Conservation (phyloP, 495 filamentous ascomycete species). For the Xylaria scruposa region DNA sequence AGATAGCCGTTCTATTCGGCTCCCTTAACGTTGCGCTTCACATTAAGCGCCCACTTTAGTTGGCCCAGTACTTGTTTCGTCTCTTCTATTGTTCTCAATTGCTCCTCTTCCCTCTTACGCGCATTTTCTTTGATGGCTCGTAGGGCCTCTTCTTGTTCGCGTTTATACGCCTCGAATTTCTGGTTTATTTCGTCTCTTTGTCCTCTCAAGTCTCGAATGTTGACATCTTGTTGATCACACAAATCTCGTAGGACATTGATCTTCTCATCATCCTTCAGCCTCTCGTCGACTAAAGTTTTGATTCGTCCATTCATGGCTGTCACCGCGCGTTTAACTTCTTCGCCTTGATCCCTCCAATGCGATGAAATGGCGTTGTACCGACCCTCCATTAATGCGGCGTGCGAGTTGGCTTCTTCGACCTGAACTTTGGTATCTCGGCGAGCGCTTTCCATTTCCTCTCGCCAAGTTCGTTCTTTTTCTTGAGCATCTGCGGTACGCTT, state of each 20-base stretch:
- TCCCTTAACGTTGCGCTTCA: slow-evolving; percentile 63
- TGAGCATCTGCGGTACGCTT: slow-evolving; percentile 62
- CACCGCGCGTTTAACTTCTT: slow-evolving; percentile 60
- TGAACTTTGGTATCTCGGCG: slow-evolving; percentile 65
- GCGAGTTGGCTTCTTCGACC: slow-evolving; percentile 66
- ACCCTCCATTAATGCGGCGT: slow-evolving; percentile 59
- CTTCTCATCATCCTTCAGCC: slow-evolving; percentile 64
- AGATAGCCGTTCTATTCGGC: slow-evolving; percentile 47
- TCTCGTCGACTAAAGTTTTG: slow-evolving; percentile 52
- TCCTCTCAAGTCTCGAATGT: slow-evolving; percentile 63
- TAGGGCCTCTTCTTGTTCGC: slow-evolving; percentile 65
- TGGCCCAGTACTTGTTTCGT: slow-evolving; percentile 67
- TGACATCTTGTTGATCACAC: slow-evolving; percentile 72
- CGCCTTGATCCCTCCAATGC: slow-evolving; percentile 69
- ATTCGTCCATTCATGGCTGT: slow-evolving; percentile 62
- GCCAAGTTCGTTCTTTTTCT: slow-evolving; percentile 67
- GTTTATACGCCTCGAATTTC: slow-evolving; percentile 68
- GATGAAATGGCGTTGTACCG: slow-evolving; percentile 76
- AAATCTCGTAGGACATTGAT: slow-evolving; percentile 64
- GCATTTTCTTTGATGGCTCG: slow-evolving; percentile 61
- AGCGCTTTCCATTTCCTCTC: slow-evolving; percentile 66
- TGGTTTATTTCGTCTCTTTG: slow-evolving; percentile 65
- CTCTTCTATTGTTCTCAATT: slow-evolving; percentile 64
- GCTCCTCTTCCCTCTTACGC: slow-evolving; percentile 58
- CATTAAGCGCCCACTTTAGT: slow-evolving; percentile 71